Base-by-base conservation (phyloP, 108 stramenopile genomes). In the Seminavis robusta region DNA sequence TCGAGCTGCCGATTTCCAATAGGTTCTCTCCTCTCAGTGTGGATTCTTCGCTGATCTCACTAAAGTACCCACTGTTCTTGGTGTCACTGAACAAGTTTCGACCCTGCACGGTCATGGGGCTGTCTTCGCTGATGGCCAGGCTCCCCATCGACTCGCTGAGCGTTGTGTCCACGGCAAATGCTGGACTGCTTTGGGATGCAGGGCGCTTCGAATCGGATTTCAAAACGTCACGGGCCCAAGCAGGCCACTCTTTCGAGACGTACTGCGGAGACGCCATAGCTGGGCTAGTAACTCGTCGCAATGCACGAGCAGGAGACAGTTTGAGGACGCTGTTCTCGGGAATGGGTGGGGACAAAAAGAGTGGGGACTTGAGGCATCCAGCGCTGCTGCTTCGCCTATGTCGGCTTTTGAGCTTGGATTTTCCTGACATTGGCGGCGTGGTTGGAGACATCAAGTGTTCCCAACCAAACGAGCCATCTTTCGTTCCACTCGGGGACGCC, bases 221-320 rank as follows among this genome's bases (percentile, higher is more conserved):
- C 2, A 68, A 40, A 24, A 59, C 45, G 2, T 62, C 45, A 33
- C 48, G 39, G 11, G 79, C 79, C 79, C 79, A 80, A 15, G 63
- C 51, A 17, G 79, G 79, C 79, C 79, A 80, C 8, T 95, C 42
- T 27, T 65, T 36, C 73, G 86, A 28, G 85, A 94, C 55, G 46
- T 94, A 38, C 46, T 87, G 31, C 61, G 94, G 76, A 69, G 95
- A 41, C 75, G 31, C 23, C 3, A 24, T 10, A 15, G 38, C 10
- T 11, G 58, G 42, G 5, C 33, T 39, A 15, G 33, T 26, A 17
- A 16, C 32, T 32, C 2, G 47, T 50, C 48, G 37, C 16, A 36
- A 33, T 23, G 62, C 32, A 9, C 33, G 48, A 5, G 71, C 52
- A 34, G 71, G 71, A 11, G 71, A 69, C 2, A 63, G 20, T 15